A percentile compares a stretch with the other conserved stretches of the same genome.
phyloP scores from a whole-genome alignment of 2,329 filamentous ascomycete species.

The Aspergillus ochraceus region DNA sequence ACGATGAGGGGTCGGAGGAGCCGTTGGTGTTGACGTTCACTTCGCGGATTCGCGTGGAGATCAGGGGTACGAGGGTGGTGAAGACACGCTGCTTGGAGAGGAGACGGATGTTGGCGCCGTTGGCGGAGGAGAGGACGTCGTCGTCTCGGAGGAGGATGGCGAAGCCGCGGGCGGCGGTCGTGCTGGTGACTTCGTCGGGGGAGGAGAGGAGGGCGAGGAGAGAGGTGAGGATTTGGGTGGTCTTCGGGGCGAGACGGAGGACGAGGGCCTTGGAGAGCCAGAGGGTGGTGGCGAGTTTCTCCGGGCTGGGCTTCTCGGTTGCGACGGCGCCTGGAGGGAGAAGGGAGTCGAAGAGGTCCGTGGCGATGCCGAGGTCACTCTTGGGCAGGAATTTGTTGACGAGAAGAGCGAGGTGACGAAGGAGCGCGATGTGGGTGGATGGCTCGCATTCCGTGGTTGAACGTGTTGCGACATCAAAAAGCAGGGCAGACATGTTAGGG shows the following conservation, averaged over 20 bases:
- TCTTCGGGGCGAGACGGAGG: constrained; percentile 53
- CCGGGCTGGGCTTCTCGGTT: constrained; percentile 29
- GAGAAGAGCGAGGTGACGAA: constrained; percentile 44
- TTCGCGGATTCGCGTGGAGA: constrained; percentile 54
- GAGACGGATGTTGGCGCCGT: constrained; percentile 62
- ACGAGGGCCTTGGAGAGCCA: constrained; percentile 62
- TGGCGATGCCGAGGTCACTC: constrained; percentile 31
- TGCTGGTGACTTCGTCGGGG: constrained; percentile 49
- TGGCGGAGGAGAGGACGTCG: constrained; percentile 60
- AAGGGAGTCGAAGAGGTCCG: constrained; percentile 33
- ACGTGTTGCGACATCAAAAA: constrained; percentile 38
- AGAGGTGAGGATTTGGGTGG: constrained; percentile 51
- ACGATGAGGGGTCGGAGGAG: constrained; percentile 22
- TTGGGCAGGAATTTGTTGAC: constrained; percentile 44
- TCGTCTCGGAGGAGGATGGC: constrained; percentile 60
- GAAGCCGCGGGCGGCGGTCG: constrained; percentile 58
- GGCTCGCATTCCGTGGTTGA: constrained; percentile 31
- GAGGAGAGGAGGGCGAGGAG: constrained; percentile 48
- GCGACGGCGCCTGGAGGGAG: constrained; percentile 21
- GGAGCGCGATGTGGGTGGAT: constrained; percentile 40
- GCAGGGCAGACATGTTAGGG: constrained; percentile 33
- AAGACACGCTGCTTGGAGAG: constrained; percentile 66
- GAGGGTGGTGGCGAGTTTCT: constrained; percentile 51
- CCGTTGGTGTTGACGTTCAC: constrained; percentile 37
- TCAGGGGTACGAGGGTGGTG: constrained; percentile 57